phyloP scores from a whole-genome alignment of 225 moss, liverwort and hornwort species.

The Pseudoscleropodium purum region DNA sequence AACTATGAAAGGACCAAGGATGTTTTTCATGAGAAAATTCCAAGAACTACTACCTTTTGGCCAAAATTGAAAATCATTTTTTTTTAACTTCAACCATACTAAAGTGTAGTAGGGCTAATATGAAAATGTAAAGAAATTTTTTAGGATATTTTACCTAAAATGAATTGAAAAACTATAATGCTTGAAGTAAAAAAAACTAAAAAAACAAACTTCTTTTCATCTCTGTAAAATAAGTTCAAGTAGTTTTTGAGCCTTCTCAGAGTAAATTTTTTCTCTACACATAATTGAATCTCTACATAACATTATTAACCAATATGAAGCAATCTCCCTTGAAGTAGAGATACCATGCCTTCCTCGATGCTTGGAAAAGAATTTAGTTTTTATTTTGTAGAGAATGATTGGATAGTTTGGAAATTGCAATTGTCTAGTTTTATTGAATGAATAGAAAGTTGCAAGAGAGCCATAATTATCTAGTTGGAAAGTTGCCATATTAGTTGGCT shows the following conservation, averaged over 20 bases:
- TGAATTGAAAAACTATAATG: not conserved
- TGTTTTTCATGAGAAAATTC: not conserved
- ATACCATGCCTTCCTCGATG: too few species aligned
- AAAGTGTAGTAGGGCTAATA: not conserved
- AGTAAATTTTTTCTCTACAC: not conserved
- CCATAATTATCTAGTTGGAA: too few species aligned
- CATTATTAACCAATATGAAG: too few species aligned
- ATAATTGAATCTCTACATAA: not conserved
- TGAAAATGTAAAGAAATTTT: not conserved
- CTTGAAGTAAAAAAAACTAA: not conserved
- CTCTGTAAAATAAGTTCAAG: accelerated
- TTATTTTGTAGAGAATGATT: too few species aligned
- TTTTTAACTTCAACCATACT: accelerated
- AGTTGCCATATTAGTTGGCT: too few species aligned
- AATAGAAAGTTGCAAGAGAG: too few species aligned
- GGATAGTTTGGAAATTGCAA: too few species aligned
- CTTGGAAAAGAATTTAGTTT: too few species aligned
- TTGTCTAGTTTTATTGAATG: too few species aligned
- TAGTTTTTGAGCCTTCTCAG: not conserved
- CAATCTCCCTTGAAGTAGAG: too few species aligned
- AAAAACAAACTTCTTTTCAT: not conserved
- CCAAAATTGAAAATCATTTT: not conserved
- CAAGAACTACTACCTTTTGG: not conserved
- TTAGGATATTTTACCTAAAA: not conserved
- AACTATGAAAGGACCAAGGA: accelerated